phyloP scores from a whole-genome alignment of 2,329 filamentous ascomycete species.

The Colletotrichum magnum region DNA sequence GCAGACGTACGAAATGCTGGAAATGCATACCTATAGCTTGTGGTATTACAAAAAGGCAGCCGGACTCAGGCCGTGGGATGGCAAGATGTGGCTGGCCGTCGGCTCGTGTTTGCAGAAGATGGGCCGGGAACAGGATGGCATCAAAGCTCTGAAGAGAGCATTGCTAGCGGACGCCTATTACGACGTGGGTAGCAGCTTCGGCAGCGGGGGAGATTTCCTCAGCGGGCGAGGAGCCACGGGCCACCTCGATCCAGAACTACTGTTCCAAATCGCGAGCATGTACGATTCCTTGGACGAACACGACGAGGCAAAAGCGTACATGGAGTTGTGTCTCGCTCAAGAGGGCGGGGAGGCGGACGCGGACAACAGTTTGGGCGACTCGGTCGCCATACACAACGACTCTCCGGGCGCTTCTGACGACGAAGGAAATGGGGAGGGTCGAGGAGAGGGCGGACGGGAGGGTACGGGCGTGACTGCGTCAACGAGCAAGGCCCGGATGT shows the following conservation, averaged over 20 bases:
- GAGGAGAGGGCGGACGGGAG: slow-evolving; percentile 52
- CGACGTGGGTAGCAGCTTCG: slow-evolving; percentile 73
- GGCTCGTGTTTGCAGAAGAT: slow-evolving; percentile 93
- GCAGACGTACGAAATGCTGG: slow-evolving; percentile 96
- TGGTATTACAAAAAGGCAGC: slow-evolving; percentile 99
- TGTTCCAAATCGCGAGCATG: slow-evolving; percentile 90
- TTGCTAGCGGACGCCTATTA: slow-evolving; percentile 90
- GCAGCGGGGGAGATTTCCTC: slow-evolving; percentile 60
- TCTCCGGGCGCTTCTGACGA: slow-evolving; percentile 58
- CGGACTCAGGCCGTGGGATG: slow-evolving; percentile 92
- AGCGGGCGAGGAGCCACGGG: slow-evolving; percentile 65
- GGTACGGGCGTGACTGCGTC: slow-evolving; percentile 90
- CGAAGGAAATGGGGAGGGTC: slow-evolving; percentile 48
- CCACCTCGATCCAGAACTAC: slow-evolving; percentile 88
- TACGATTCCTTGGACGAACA: slow-evolving; percentile 86
- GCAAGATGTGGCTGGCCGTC: slow-evolving; percentile 99
- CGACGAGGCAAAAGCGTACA: slow-evolving; percentile 89
- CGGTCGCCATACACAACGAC: slow-evolving; percentile 69
- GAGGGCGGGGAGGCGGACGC: slow-evolving; percentile 75
- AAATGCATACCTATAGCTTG: slow-evolving; percentile 97
- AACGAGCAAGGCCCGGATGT: slow-evolving; percentile 92
- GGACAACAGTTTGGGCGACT: slow-evolving; percentile 59
- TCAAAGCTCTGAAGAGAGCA: slow-evolving; percentile 94
- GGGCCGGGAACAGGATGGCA: slow-evolving; percentile 87
- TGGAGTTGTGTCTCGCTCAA: slow-evolving; percentile 95